Evolutionary conservation across 352 stramenopile genomes (phyloP), one percentile per base, ranked within the genome.

Genomic region (Phytopythium delawarense): DNA sequence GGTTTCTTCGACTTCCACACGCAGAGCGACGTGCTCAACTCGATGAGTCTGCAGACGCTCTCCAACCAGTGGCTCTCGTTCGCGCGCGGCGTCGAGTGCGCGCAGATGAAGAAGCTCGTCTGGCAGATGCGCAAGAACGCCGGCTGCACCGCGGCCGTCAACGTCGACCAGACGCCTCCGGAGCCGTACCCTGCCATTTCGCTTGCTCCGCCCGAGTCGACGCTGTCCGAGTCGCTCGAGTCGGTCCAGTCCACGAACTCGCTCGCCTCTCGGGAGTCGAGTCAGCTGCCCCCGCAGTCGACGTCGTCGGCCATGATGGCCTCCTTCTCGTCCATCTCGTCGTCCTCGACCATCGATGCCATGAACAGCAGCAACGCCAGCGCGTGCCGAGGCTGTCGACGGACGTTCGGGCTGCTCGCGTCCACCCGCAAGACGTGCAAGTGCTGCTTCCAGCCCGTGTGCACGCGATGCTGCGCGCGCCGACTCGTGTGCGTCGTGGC

Each of bases 81-180:
- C 52, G 48, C 70, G 7, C 66, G 65, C 16, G 70, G 76, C n/a
- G 30, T 39, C 16, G 57, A 79, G 11, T 82, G 74, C 23, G 66
- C 70, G 2, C 57, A 71, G 12, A 80, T 83, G 74, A 84, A 87
- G 61, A 87, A 84, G 52, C 53, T 87, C 20, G 70, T 77, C 23
- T 83, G 68, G 77, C 72, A 62, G 39, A 73, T 71, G 70, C 76
- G 59, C 45, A 76, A 71, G 46, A 67, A 46, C 56, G 56, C 52
- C 58, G 64, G 49, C 23, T 56, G 32, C 35, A 57, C 54, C 6
- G 20, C n/a, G 12, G 20, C 53, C 4, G 12, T 66, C 21, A 57
- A 23, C 4, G 23, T 64, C 11, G 40, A 56, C 37, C 35, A 66
- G 21, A 52, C 57, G 2, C 39, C 39, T 53, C 46, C 23, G 11